phyloP scores from a whole-genome alignment of 768 basidiomycete genomes.

The Lactarius trivialis region DNA sequence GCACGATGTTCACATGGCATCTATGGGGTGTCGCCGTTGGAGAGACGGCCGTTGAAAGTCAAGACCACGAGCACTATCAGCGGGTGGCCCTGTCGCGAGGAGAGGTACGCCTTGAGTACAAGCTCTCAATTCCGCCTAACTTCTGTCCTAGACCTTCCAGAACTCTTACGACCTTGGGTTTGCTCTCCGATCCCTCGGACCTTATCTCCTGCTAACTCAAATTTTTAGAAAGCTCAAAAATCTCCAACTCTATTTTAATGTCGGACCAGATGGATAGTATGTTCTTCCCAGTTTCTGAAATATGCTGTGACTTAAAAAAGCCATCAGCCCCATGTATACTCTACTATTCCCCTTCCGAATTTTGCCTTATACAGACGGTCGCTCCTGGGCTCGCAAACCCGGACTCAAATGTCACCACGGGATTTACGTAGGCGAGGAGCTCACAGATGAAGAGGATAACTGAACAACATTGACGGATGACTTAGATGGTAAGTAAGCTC shows the following conservation, averaged over 20 bases:
- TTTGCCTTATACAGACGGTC: slow-evolving; percentile 80
- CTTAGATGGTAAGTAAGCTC: background rate
- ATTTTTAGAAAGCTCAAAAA: slow-evolving; percentile 51
- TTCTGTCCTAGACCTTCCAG: slow-evolving; percentile 52
- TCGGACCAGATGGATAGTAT: slow-evolving; percentile 75
- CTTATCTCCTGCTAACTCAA: background rate
- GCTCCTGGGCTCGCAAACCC: slow-evolving; percentile 63
- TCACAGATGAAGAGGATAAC: slow-evolving; percentile 73
- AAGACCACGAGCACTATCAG: slow-evolving; percentile 78
- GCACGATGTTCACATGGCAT: slow-evolving; percentile 68
- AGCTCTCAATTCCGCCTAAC: background rate
- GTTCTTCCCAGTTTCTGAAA: slow-evolving; percentile 30
- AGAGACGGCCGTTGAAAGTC: slow-evolving; percentile 87
- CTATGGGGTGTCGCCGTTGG: slow-evolving; percentile 62
- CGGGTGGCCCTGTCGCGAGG: slow-evolving; percentile 60
- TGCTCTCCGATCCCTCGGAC: slow-evolving; percentile 21
- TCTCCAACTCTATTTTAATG: slow-evolving; percentile 79
- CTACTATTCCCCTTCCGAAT: slow-evolving; percentile 78
- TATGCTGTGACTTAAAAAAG: background rate
- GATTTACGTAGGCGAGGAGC: slow-evolving; percentile 68
- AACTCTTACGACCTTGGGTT: slow-evolving; percentile 92
- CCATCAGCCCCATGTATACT: slow-evolving; percentile 59
- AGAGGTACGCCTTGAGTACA: slow-evolving; percentile 44
- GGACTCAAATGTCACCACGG: slow-evolving; percentile 60
- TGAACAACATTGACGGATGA: background rate